phyloP scores from a whole-genome alignment of 2,329 filamentous ascomycete species.

The Coniochaeta sp. region DNA sequence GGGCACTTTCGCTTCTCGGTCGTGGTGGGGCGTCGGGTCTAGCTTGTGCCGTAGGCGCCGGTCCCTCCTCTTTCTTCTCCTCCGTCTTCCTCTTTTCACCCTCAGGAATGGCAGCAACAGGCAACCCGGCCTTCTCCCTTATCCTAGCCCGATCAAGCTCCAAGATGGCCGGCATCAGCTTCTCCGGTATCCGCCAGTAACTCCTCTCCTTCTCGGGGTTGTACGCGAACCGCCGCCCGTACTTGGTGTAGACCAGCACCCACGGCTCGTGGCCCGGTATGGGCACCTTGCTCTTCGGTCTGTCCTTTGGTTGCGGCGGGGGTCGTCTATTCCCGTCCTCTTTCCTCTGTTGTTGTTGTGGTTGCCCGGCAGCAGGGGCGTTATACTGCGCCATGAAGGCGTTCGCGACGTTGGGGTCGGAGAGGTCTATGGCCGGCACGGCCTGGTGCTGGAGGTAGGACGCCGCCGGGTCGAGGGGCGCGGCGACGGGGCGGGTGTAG shows the following conservation, averaged over 20 bases:
- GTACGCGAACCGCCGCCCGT: conserved; percentile 83
- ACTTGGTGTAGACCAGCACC: conserved; percentile 88
- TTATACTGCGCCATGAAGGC: conserved; percentile 53
- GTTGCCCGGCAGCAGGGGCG: conserved; percentile 22
- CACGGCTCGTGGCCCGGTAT: conserved; percentile 83
- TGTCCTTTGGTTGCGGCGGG: conserved; percentile 65
- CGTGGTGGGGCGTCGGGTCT: neutral
- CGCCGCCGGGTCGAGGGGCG: conserved; percentile 17
- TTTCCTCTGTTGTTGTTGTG: conserved; percentile 25
- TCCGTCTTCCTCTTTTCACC: conserved; percentile 20
- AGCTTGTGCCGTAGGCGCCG: neutral
- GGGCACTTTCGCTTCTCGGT: neutral
- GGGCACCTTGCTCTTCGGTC: conserved; percentile 68
- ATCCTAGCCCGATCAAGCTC: conserved; percentile 67
- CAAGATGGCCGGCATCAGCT: conserved; percentile 72
- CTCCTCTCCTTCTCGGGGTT: conserved; percentile 81
- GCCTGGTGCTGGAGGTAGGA: conserved; percentile 36
- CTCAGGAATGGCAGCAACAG: conserved; percentile 21
- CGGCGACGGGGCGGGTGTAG: conserved; percentile 64
- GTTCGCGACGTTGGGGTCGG: conserved; percentile 51
- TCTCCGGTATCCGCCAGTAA: conserved; percentile 89
- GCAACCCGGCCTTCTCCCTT: conserved; percentile 42
- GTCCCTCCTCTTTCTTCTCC: conserved; percentile 21
- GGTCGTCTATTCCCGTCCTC: conserved; percentile 44
- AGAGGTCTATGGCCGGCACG: conserved; percentile 30